Conservation (phyloP, 177 flowering plant species). For the Vitis hybrid region DNA sequence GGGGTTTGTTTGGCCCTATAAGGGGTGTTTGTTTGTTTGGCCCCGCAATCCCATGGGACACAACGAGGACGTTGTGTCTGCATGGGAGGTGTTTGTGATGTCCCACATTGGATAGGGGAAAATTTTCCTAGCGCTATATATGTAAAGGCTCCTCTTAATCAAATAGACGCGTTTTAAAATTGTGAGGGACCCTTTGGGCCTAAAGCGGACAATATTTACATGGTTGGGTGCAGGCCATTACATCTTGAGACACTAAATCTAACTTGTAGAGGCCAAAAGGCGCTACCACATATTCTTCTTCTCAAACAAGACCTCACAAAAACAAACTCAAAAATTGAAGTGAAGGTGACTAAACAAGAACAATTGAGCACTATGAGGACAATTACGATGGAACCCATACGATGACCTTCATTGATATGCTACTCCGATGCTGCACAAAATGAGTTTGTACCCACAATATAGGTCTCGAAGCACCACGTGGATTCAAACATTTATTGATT, state of each 20-base stretch:
- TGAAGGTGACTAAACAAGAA: neutral
- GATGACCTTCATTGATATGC: slow-evolving; percentile 75
- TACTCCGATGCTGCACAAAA: slow-evolving; percentile 84
- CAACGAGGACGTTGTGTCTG: no score
- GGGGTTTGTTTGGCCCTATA: no score
- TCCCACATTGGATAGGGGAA: no score
- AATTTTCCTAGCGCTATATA: no score
- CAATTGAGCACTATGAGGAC: slow-evolving; percentile 28
- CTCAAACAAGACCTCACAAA: slow-evolving; percentile 23
- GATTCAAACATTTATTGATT: slow-evolving; percentile 54
- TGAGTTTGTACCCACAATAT: slow-evolving; percentile 83
- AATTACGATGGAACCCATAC: slow-evolving; percentile 67
- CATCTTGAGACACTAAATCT: slow-evolving; percentile 39
- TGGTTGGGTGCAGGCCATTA: no score
- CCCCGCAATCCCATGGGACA: no score
- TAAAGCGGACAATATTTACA: no score
- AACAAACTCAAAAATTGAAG: slow-evolving; percentile 18
- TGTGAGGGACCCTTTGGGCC: no score
- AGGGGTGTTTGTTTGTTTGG: no score
- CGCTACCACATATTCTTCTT: slow-evolving; percentile 23
- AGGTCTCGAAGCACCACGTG: slow-evolving; percentile 64
- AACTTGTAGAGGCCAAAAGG: slow-evolving; percentile 47
- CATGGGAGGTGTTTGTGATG: no score
- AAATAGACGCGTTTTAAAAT: no score
- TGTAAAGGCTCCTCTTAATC: no score